Percentiles rank a stretch among this genome's conserved stretches.
Evolutionary conservation across 2,329 filamentous ascomycete species (phyloP).

Genomic region (Alternaria sp.): DNA sequence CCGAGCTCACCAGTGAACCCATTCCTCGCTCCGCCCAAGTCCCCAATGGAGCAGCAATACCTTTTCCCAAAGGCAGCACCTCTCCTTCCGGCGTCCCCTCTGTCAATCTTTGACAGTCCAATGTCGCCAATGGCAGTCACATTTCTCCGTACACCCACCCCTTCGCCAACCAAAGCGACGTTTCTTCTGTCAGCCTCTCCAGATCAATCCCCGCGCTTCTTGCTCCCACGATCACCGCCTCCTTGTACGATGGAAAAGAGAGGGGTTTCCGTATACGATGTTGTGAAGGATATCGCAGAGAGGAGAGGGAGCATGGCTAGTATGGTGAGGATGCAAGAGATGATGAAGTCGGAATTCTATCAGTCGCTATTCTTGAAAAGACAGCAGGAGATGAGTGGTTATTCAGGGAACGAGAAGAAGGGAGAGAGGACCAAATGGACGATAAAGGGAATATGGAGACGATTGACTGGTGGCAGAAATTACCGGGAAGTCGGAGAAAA

Average conservation of each 20-base stretch:
- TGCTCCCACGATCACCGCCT: slow-evolving; percentile 20
- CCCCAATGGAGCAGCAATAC: not conserved
- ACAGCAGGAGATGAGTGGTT: not conserved
- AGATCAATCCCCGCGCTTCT: slow-evolving; percentile 15
- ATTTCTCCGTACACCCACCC: slow-evolving; percentile 9
- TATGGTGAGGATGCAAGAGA: not conserved
- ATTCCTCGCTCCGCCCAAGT: slow-evolving; percentile 18
- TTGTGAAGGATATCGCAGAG: not conserved
- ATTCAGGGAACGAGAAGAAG: not conserved
- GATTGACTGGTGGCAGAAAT: not conserved
- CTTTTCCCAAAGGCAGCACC: slow-evolving; percentile 11
- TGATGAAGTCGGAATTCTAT: slow-evolving; percentile 12
- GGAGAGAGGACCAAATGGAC: not conserved
- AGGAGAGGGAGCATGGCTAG: slow-evolving; percentile 3
- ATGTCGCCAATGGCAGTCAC: not conserved
- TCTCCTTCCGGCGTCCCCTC: slow-evolving; percentile 21
- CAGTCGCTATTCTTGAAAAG: slow-evolving; percentile 12
- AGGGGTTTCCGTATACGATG: not conserved
- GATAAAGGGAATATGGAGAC: not conserved
- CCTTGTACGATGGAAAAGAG: not conserved
- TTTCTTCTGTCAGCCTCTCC: not conserved
- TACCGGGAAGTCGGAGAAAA: not conserved
- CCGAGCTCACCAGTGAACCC: slow-evolving; percentile 19
- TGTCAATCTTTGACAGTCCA: slow-evolving; percentile 24
- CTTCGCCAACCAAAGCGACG: not conserved